Evolutionary conservation across 2,329 filamentous ascomycete genomes (phyloP), one percentile per base, ranked within the genome.

Genomic region (Talaromyces atroroseus): DNA sequence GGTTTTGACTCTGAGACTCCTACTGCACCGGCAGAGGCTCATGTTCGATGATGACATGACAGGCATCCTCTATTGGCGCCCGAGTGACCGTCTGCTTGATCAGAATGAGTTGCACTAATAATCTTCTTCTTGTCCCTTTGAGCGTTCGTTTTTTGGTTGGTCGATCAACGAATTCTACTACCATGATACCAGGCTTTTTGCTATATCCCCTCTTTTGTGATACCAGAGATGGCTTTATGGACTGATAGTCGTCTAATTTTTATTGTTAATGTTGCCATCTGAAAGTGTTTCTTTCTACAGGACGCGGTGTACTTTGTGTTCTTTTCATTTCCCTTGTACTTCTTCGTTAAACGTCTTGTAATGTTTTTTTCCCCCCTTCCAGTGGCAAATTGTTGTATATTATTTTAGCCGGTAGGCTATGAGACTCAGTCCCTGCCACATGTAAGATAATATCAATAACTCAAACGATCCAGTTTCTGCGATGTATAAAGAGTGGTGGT

Each of bases 1-100:
- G 68, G 68, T n/a, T 62, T 64, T 54, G 63, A 29, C 18, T 18
- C 47, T 1, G 44, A 49, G 6, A 45, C 38, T 42, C 57, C 49
- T 32, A 32, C 47, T n/a, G 7, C 20, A 20, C 32, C 47, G 5
- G 40, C 38, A 18, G 49, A 53, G 23, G 20, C 44, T 16, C 57
- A 49, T 24, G 40, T 47, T 24, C 49, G 55, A 49, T 59, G 55
- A 59, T 52, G 40, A 44, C 36, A 34, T n/a, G 26, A 26, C 26
- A 10, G 8, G 26, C 24, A 26, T 26, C 24, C 24, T n/a, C n/a
- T n/a, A n/a, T n/a, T n/a, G n/a, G n/a, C n/a, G n/a, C n/a, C n/a
- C 34, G 10, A 24, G 8, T 49, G 5, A 36, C n/a, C 5, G 26
- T 8, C 32, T 36, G 32, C 8, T 36, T 32, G 29, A 11, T 32